Percentiles rank a stretch among this genome's conserved stretches.
Conservation (phyloP, 192 early-diverging fungal species). For the Coemansia furcata region DNA sequence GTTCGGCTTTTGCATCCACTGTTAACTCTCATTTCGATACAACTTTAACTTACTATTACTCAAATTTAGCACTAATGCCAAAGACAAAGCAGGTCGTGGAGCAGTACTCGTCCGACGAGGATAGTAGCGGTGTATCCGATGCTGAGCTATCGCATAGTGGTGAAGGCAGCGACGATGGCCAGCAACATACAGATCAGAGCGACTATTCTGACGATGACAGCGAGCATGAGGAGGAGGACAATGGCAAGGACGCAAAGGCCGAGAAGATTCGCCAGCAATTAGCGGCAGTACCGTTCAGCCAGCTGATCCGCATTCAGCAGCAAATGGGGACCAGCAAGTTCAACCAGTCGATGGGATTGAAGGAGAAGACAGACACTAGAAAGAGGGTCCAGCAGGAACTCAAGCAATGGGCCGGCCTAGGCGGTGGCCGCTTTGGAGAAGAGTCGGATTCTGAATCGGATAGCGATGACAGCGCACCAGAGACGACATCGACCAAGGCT, state of each 20-base stretch:
- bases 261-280: constrained; percentile 45
- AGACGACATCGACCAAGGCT: constrained; percentile 1
- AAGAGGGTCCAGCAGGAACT: constrained; percentile 46
- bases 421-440: constrained; percentile 18
- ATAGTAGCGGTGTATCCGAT: constrained; percentile 28
- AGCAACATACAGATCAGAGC: constrained; percentile 5
- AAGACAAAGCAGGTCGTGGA: constrained; percentile 18
- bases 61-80: constrained; percentile 9
- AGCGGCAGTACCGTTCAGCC: constrained; percentile 76
- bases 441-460: constrained; percentile 7
- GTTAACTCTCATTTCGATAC: not conserved
- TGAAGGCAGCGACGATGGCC: constrained; percentile 9
- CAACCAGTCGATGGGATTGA: constrained; percentile 47
- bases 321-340: constrained; percentile 69
- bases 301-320: constrained; percentile 73
- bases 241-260: constrained; percentile 6
- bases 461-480: constrained; percentile 28
- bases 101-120: constrained; percentile 52
- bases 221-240: constrained; percentile 3
- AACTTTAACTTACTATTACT: not conserved
- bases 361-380: constrained; percentile 18
- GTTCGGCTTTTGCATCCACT: constrained; percentile 1
- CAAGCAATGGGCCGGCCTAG: constrained; percentile 28
- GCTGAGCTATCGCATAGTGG: constrained; percentile 13
- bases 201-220: constrained; percentile 13